Base-by-base conservation (phyloP, 2,329 filamentous ascomycete species). In the Fusarium papillatum region DNA sequence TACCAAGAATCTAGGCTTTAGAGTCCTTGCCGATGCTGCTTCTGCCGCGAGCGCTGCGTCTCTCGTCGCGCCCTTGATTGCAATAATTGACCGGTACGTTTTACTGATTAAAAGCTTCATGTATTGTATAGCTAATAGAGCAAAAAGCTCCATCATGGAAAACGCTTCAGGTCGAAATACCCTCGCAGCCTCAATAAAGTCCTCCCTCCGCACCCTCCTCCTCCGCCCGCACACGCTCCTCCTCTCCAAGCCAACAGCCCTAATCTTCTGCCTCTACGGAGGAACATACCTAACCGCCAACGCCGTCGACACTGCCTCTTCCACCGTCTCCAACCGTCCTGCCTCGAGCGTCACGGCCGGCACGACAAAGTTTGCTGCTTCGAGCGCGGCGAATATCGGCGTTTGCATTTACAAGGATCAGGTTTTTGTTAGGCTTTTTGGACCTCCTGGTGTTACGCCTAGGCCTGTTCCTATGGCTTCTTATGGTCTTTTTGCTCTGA, bases 271-370 rank as follows among this genome's bases (percentile, higher is more conserved):
- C 84, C 88, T 98, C 53, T 98, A 98, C 88, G 94, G 93, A 72
- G 93, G 94, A 76, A 98, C 96, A 70, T 98, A 98, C 86, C 86
- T 97, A 16, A 95, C 95, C 1, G 96, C 96, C 75, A 98, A 98
- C 86, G 86, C 90, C 16, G 91, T 98, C 82, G 96, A 98, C 86
- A 98, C 96, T 0, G 83, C 91, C 60, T 87, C 92, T 55, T 93
- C 95, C 7, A 95, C 94, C 2, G 77, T 92, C 17, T 83, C 86
- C 61, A 85, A 90, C 80, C 84, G 86, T 19, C 86, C 92, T 39
- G 90, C 94, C 9, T 86, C 87, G 8, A 84, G 87, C 77, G 92
- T 95, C 36, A 96, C 95, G 1, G 88, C 94, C 11, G 95, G 95
- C 68, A 90, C 92, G 0, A 84, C 90, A 72, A 98, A 98, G 83